A percentile compares a stretch with the other conserved stretches of the same genome.
Conservation (phyloP, 352 stramenopile genomes). For the Pythium periplocum region DNA sequence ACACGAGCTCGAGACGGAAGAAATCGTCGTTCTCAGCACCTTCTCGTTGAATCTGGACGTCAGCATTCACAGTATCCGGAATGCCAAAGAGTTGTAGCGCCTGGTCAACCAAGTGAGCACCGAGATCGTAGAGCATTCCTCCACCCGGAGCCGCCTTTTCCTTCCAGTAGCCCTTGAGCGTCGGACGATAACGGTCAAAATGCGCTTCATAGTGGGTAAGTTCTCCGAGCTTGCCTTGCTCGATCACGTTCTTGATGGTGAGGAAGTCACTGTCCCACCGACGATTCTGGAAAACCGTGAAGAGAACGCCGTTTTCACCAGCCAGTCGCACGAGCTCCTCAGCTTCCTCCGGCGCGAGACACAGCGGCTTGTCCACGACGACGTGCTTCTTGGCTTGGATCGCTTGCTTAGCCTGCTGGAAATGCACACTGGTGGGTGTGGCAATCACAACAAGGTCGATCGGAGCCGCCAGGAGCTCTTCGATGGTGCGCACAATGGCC, state of each 20-base stretch:
- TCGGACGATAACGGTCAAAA: slow-evolving; percentile 62
- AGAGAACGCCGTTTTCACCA: slow-evolving; percentile 46
- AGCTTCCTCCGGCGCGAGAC: slow-evolving; percentile 45
- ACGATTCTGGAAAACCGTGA: slow-evolving; percentile 76
- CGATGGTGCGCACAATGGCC: slow-evolving; percentile 66
- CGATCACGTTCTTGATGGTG: slow-evolving; percentile 44
- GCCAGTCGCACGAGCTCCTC: slow-evolving; percentile 43
- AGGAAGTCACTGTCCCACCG: slow-evolving; percentile 77
- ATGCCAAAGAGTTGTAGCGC: slow-evolving; percentile 58
- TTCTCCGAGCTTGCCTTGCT: slow-evolving; percentile 40
- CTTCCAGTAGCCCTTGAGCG: slow-evolving; percentile 79
- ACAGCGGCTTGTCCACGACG: slow-evolving; percentile 73
- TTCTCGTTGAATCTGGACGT: slow-evolving; percentile 74
- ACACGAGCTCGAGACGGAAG: slow-evolving; percentile 69
- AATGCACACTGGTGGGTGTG: slow-evolving; percentile 68
- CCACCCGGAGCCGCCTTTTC: slow-evolving; percentile 49
- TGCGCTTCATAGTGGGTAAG: slow-evolving; percentile 55
- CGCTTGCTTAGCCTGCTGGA: slow-evolving; percentile 63
- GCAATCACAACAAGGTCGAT: slow-evolving; percentile 71
- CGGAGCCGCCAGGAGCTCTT: slow-evolving; percentile 49
- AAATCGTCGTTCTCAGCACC: slow-evolving; percentile 64
- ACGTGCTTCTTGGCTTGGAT: slow-evolving; percentile 72
- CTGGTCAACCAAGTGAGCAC: slow-evolving; percentile 63
- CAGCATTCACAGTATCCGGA: slow-evolving; percentile 36
- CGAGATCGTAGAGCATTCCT: slow-evolving; percentile 68